Evolutionary conservation across 1,139 yeast genomes (phyloP), one percentile per base, ranked within the genome.

Genomic region (Wickerhamomyces sp.): DNA sequence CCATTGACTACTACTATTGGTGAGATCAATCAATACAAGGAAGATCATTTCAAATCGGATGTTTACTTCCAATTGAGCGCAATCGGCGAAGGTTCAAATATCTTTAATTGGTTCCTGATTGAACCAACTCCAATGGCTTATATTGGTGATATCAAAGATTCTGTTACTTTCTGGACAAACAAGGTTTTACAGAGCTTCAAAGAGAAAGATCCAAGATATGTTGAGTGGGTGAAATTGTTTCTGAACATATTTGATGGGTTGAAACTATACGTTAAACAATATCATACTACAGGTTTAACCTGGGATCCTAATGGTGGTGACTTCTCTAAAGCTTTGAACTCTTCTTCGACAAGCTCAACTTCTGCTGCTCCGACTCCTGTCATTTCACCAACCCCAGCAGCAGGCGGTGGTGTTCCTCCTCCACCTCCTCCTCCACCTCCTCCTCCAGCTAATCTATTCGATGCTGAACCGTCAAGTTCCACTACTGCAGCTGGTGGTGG

Each of bases 151-250:
- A 86, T 83, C 68, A 87, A 84, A 62, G 99, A 94, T 59, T 80
- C 95, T 37, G 89, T 96, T 36, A 93, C 85, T 62, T 94, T 91
- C 67, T 94, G 96, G 89, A 79, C 95, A 31, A 91, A 94, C 67
- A 78, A 96, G 58, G 84, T 91, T 37, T 68, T 90, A 64, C 91
- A 90, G 66, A 96, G 89, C 51, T 81, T 69, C 68, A 88, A 78
- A 63, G 95, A 82, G 11, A 70, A 77, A 46, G 91, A 84, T 55
- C 73, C 78, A 47, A 64, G 67, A 43, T 87, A 87, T 45, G 82
- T 76, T 26, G 85, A 83, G 45, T 93, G 98, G 98, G 96, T 84
- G 27, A 79, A 82, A 52, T 62, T 67, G 26, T 87, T 81, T 59
- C 64, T 79, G 57, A 65, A 70, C 14, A 68, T 88, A 34, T 81